Evolutionary conservation across 352 stramenopile species (phyloP), one percentile per base, ranked within the genome.

Genomic region (Phytopythium chamaehyphon): DNA sequence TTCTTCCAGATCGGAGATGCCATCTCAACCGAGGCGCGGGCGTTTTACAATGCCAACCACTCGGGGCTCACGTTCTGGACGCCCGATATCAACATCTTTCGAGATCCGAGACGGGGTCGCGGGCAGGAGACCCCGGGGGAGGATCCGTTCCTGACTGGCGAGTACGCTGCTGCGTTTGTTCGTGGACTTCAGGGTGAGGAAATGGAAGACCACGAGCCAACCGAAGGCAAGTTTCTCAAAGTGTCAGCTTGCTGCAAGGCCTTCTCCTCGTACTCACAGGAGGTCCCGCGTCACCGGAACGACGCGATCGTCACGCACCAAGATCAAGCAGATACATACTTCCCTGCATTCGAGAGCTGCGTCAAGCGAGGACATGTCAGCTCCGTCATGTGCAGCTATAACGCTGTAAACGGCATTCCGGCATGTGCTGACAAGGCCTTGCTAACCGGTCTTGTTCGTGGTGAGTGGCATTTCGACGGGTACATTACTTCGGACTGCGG

Each of bases 331-430:
- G 86, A 97, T 46, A 97, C 91, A 19, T 98, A 97, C 71, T 82
- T 96, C 10, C 78, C 76, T 11, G 71, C 72, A 10, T 94, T 97
- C 46, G 72, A 92, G 39, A 67, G 76, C 48, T 96, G 88, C 60
- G 71, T 98, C 14, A 80, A 59, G 56, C 74, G 84, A 21, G 90
- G 71, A 16, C 61, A 76, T 42, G 88, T 83, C 28, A 94, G 68
- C 44, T 76, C 79, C 10, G 61, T 98, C 39, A 98, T 98, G 95
- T 98, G 93, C 66, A 95, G 78, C 47, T 98, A 98, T 70, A 98
- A 98, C 54, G 79, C 85, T 12, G 74, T 98, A 24, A 98, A 98
- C 62, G 90, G 91, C 6, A 67, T 96, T 18, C 95, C 95, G 1
- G 68, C 84, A 14, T 98, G 95, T 63, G 86, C 90, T 6, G 89